Conservation (phyloP, 108 stramenopile genomes). For the Chaetoceros muelleri region DNA sequence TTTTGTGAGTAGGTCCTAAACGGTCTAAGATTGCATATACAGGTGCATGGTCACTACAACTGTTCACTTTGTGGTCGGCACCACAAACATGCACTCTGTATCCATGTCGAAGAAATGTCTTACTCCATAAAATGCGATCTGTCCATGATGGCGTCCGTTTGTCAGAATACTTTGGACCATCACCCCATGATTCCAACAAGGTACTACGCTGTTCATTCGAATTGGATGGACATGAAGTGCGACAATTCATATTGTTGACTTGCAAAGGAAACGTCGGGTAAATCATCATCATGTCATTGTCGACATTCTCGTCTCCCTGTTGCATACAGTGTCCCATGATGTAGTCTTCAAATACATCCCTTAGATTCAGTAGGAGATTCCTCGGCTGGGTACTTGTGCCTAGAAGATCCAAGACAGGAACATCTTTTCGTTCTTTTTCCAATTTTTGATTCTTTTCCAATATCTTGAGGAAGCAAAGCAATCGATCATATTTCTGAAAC, state of each 20-base stretch:
- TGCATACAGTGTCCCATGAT: no score
- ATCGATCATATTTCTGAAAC: not conserved
- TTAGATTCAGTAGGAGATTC: not conserved
- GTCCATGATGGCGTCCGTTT: not conserved
- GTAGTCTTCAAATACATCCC: no score
- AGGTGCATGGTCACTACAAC: not conserved
- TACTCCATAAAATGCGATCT: not conserved
- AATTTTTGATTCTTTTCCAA: not conserved
- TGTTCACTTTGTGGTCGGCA: not conserved
- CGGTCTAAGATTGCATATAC: no score
- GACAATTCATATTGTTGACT: not conserved
- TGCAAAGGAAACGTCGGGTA: not conserved
- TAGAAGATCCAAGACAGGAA: not conserved
- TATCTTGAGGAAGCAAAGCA: not conserved
- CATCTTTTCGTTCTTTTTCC: not conserved
- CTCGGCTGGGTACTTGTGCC: not conserved
- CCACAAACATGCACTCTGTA: not conserved
- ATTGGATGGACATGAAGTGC: not conserved
- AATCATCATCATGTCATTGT: not conserved
- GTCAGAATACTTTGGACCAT: not conserved
- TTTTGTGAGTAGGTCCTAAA: no score
- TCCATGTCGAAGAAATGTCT: not conserved
- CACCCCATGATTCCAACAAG: no score
- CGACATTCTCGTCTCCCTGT: no score
- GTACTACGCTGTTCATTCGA: not conserved